These are phyloP conservation scores for Detonula confervacea DNA, from an alignment of 352 stramenopile genomes.

Conservation along the genomic window DNA sequence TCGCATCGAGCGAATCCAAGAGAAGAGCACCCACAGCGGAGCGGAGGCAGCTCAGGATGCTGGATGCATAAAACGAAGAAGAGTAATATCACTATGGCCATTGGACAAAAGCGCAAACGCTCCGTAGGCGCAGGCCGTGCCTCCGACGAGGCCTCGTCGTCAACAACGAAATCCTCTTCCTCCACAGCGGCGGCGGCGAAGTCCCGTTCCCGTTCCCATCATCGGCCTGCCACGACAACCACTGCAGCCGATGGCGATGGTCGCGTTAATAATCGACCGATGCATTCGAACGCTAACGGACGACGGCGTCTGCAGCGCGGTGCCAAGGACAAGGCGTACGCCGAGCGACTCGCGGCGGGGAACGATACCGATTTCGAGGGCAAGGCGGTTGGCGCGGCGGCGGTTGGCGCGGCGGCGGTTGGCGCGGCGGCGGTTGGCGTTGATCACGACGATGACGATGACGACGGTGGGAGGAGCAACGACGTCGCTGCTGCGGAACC, in stretches of 20 bases:
- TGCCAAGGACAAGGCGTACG: slow-evolving; percentile 42
- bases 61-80: too few species aligned
- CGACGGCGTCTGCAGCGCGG: slow-evolving; percentile 28
- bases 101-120: slow-evolving; percentile 9
- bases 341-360: slow-evolving; percentile 20
- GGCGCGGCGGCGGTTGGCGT: background rate
- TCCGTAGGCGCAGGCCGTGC: background rate
- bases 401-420: background rate
- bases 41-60: too few species aligned
- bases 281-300: background rate
- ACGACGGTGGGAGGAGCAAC: too few species aligned
- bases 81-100: background rate
- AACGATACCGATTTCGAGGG: background rate
- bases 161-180: too few species aligned
- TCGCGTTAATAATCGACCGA: too few species aligned
- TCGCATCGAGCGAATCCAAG: too few species aligned
- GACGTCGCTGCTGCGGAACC: too few species aligned
- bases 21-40: too few species aligned
- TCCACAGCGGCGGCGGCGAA: too few species aligned
- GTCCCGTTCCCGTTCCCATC: too few species aligned
- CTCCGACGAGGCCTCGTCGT: background rate
- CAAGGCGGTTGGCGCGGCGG: background rate
- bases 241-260: too few species aligned
- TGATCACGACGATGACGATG: background rate
- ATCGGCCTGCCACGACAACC: too few species aligned